phyloP scores from a whole-genome alignment of 2,329 filamentous ascomycete genomes.

The Aspergillus sp. region DNA sequence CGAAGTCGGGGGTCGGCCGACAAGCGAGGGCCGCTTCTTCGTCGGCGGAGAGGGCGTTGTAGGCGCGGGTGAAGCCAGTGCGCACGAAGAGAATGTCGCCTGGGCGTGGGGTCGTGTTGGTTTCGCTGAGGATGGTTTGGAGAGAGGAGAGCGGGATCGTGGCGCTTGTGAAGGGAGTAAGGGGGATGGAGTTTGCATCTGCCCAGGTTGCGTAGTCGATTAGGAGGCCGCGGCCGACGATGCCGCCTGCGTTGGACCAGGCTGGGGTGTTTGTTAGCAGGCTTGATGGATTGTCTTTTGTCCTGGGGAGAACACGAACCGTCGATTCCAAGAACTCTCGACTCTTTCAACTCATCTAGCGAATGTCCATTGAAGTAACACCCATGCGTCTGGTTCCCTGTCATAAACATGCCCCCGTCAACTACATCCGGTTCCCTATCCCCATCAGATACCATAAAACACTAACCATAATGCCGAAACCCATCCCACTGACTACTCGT shows the following conservation, averaged over 20 bases:
- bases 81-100: slow-evolving; percentile 65
- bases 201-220: slow-evolving; percentile 53
- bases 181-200: slow-evolving; percentile 38
- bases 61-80: slow-evolving; percentile 55
- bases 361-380: slow-evolving; percentile 50
- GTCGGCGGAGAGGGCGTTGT: slow-evolving; percentile 43
- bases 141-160: slow-evolving; percentile 52
- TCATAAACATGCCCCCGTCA: neutral
- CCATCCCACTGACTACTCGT: slow-evolving; percentile 59
- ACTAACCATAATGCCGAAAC: slow-evolving; percentile 41
- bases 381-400: slow-evolving; percentile 48
- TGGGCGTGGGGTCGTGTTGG: slow-evolving; percentile 45
- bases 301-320: slow-evolving; percentile 18
- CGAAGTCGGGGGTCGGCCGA: slow-evolving; percentile 27
- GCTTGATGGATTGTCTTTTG: neutral
- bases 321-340: slow-evolving; percentile 49
- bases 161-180: slow-evolving; percentile 47
- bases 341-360: slow-evolving; percentile 43
- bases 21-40: slow-evolving; percentile 44
- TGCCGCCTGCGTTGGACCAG: slow-evolving; percentile 41
- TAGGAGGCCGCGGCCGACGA: slow-evolving; percentile 55
- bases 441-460: neutral
- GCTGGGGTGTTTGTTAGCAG: slow-evolving; percentile 26
- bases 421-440: too few species aligned
- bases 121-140: slow-evolving; percentile 48